These are phyloP conservation scores for Penicillium soppii DNA, from an alignment of 495 filamentous ascomycete genomes.

Conservation along the genomic window DNA sequence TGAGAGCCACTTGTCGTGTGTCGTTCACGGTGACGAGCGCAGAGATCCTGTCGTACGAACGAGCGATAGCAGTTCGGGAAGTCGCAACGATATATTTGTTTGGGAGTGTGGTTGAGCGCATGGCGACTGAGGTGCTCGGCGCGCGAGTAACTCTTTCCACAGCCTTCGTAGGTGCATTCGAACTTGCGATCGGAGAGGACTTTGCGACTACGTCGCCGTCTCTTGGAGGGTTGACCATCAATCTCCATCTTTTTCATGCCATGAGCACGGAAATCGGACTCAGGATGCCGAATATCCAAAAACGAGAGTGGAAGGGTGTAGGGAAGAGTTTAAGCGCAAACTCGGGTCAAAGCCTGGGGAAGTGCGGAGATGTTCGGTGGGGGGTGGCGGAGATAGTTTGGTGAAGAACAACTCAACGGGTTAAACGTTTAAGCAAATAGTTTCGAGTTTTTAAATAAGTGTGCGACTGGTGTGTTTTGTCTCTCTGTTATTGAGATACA, in stretches of 20 bases:
- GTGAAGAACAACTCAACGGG: too few species aligned
- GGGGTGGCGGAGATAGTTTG: constrained; percentile 5
- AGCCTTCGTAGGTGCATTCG: constrained; percentile 83
- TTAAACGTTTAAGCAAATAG: too few species aligned
- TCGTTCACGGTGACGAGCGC: constrained; percentile 87
- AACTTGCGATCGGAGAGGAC: constrained; percentile 87
- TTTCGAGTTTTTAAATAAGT: too few species aligned
- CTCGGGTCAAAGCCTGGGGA: constrained; percentile 7
- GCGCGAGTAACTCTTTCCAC: constrained; percentile 93
- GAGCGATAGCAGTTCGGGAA: constrained; percentile 86
- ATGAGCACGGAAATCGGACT: constrained; percentile 10
- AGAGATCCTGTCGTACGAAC: constrained; percentile 94
- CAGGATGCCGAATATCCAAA: constrained; percentile 4
- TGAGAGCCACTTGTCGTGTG: constrained; percentile 96
- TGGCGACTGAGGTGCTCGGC: constrained; percentile 97
- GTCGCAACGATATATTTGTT: constrained; percentile 94
- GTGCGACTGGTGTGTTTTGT: too few species aligned
- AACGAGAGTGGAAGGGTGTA: constrained; percentile 9
- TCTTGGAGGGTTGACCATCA: constrained; percentile 29
- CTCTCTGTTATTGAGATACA: too few species aligned
- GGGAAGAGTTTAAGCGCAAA: constrained; percentile 1
- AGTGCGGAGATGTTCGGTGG: constrained; percentile 17
- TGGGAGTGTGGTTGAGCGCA: constrained; percentile 89
- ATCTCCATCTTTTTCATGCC: constrained; percentile 26
- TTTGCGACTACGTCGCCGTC: constrained; percentile 56